Evolutionary conservation across 768 basidiomycete genomes (phyloP).

Genomic region (Agaricus sinodeliciosus): DNA sequence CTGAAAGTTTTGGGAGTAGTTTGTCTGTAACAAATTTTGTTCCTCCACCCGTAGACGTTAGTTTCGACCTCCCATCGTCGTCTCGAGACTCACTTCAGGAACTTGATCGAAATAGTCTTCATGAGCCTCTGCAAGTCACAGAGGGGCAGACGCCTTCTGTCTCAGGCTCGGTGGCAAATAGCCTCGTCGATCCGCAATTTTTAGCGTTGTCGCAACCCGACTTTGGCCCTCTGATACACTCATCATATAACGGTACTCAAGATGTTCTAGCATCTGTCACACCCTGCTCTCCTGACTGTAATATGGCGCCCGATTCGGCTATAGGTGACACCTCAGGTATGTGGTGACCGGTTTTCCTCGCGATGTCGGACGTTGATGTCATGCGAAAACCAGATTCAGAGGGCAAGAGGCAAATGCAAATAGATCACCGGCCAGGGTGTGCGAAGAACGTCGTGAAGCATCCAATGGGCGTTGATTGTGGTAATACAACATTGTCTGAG

Average conservation of each 20-base stretch:
- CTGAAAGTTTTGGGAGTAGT: background rate
- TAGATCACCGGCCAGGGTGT: background rate
- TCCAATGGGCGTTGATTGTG: background rate
- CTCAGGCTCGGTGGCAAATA: background rate
- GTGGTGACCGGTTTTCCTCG: slow-evolving; percentile 15
- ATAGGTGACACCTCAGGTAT: slow-evolving; percentile 14
- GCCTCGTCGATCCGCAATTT: slow-evolving; percentile 27
- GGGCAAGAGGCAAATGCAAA: background rate
- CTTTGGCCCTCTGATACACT: background rate
- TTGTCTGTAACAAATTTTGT: background rate
- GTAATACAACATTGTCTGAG: background rate
- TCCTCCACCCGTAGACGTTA: background rate
- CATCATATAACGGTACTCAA: background rate
- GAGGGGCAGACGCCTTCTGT: no score
- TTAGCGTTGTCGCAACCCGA: slow-evolving; percentile 21
- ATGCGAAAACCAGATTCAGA: background rate
- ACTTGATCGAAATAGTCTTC: background rate
- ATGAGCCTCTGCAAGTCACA: background rate
- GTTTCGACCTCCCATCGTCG: background rate
- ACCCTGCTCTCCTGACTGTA: slow-evolving; percentile 30
- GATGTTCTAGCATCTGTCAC: slow-evolving; percentile 20
- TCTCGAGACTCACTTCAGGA: background rate
- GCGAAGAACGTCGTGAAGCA: background rate
- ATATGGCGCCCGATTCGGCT: slow-evolving; percentile 27
- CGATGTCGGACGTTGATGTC: background rate